Evolutionary conservation across 1,284 basidiomycete genomes (phyloP).

Genomic region (Leccinum fallax): DNA sequence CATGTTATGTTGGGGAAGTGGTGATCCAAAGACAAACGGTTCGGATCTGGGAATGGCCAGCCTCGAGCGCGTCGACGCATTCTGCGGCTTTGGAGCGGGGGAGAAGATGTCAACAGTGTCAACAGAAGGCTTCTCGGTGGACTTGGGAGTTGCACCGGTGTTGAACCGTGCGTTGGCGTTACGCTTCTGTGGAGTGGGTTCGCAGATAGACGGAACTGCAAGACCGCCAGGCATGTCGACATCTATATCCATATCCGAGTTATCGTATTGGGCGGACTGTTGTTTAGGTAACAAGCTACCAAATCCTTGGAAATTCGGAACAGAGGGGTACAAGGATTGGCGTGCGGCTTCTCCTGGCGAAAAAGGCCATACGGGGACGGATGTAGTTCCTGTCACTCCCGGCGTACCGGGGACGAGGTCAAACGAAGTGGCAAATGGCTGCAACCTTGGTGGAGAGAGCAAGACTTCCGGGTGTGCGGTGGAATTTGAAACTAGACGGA

Average conservation of each 20-base stretch:
- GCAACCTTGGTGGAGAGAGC: constrained; percentile 59
- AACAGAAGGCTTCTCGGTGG: constrained; percentile 32
- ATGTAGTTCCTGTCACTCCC: constrained; percentile 29
- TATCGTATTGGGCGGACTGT: constrained; percentile 19
- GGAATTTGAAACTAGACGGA: constrained; percentile 58
- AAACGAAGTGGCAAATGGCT: constrained; percentile 64
- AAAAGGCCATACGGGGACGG: constrained; percentile 46
- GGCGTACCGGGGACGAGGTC: constrained; percentile 66
- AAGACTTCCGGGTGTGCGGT: constrained; percentile 23
- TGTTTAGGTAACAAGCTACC: constrained; percentile 18
- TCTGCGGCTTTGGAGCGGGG: constrained; percentile 30
- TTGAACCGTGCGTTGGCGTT: constrained; percentile 14
- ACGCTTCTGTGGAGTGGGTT: constrained; percentile 23
- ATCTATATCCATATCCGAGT: constrained; percentile 36
- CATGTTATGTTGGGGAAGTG: constrained; percentile 57
- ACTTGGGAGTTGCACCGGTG: constrained; percentile 33
- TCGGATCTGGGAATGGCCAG: constrained; percentile 34
- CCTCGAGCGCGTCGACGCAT: constrained; percentile 21
- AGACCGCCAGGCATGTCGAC: constrained; percentile 40
- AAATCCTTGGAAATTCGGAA: constrained; percentile 48
- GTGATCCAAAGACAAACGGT: constrained; percentile 75
- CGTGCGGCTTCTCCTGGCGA: constrained; percentile 37
- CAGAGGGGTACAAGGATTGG: constrained; percentile 50
- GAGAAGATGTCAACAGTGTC: constrained; percentile 42
- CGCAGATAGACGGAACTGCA: constrained; percentile 13